phyloP scores from a whole-genome alignment of 176 grass and related monocot genomes.

The Bolboschoenus planiculmis region DNA sequence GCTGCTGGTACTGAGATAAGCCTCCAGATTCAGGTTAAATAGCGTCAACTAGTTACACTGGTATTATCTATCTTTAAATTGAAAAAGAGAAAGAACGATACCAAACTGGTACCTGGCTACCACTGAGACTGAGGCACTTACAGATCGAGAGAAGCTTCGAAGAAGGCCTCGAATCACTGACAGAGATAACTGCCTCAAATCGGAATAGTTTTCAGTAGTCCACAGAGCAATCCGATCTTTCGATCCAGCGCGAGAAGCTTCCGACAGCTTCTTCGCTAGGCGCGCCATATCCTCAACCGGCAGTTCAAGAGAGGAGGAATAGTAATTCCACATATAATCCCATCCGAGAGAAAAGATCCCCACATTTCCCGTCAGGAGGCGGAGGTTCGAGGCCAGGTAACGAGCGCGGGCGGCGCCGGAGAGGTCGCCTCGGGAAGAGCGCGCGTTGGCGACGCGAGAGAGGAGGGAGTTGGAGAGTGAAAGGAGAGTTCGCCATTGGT shows the following conservation, averaged over 20 bases:
- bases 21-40: background rate
- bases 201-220: slow-evolving; percentile 46
- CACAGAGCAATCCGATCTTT: slow-evolving; percentile 37
- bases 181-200: slow-evolving; percentile 33
- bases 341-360: slow-evolving; percentile 59
- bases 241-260: slow-evolving; percentile 47
- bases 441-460: slow-evolving; percentile 54
- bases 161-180: slow-evolving; percentile 58
- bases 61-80: background rate
- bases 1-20: background rate
- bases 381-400: slow-evolving; percentile 46
- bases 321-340: slow-evolving; percentile 89
- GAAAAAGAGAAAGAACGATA: background rate
- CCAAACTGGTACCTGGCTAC: no score
- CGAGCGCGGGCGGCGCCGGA: slow-evolving; percentile 42
- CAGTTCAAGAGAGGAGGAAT: slow-evolving; percentile 36
- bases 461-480: slow-evolving; percentile 90
- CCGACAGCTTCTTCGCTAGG: slow-evolving; percentile 42
- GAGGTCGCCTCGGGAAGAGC: slow-evolving; percentile 47
- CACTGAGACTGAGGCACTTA: slow-evolving; percentile 18
- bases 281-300: slow-evolving; percentile 23
- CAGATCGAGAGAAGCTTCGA: slow-evolving; percentile 62
- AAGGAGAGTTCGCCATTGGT: slow-evolving; percentile 44
- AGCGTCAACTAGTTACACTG: background rate
- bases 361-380: slow-evolving; percentile 25